Evolutionary conservation across 1,139 yeast genomes (phyloP).

Genomic region (Pichia sp.): DNA sequence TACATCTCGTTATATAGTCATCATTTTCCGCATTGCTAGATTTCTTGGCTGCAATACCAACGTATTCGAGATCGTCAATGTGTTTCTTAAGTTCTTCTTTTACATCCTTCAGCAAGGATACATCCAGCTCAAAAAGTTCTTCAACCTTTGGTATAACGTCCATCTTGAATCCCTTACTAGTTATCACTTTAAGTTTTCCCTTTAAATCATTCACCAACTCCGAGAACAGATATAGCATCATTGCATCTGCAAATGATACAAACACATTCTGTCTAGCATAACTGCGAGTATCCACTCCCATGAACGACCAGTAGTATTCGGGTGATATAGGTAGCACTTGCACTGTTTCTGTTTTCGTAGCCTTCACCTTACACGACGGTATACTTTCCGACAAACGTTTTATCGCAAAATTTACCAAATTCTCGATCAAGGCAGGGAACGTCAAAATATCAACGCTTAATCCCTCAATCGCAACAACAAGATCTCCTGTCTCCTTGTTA

Average conservation of each 20-base stretch:
- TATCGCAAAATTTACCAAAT: constrained; percentile 8
- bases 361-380: neutral
- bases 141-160: constrained; percentile 1
- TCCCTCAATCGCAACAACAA: constrained; percentile 1
- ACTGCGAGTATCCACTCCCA: too few species aligned
- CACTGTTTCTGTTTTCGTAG: too few species aligned
- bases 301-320: neutral
- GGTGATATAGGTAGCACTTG: neutral
- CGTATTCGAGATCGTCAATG: neutral
- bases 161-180: neutral
- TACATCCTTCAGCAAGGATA: neutral
- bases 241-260: constrained; percentile 21
- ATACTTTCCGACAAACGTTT: neutral
- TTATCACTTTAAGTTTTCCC: neutral
- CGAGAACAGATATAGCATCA: constrained; percentile 21
- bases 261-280: constrained; percentile 17
- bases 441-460: constrained; percentile 6
- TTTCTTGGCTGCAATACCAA: neutral
- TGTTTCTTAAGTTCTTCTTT: neutral
- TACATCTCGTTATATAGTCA: constrained; percentile 12
- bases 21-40: constrained; percentile 6
- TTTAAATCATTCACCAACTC: constrained; percentile 8
- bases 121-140: constrained; percentile 1
- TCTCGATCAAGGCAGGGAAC: constrained; percentile 10
- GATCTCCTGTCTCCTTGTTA: neutral